Conservation (phyloP, 768 basidiomycete species). For the Amanita brunnescens region DNA sequence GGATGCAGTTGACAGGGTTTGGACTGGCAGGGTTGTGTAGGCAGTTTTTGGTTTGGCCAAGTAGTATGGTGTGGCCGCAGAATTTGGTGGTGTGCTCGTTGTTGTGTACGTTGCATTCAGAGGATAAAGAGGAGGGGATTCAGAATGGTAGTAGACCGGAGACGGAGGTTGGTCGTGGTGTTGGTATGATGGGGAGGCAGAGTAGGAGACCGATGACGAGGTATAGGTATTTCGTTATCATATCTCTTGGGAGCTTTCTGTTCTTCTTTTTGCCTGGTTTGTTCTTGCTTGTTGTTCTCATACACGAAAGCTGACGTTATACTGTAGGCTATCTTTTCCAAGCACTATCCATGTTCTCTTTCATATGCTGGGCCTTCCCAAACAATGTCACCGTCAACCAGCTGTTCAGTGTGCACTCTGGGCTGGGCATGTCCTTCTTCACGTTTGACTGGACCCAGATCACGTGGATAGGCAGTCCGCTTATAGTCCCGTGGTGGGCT, state of each 20-base stretch:
- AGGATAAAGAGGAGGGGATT: conserved; percentile 67
- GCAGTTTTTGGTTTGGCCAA: conserved; percentile 92
- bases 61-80: conserved; percentile 97
- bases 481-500: conserved; percentile 93
- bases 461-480: conserved; percentile 42
- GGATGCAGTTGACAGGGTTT: conserved; percentile 93
- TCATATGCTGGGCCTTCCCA: conserved; percentile 87
- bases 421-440: conserved; percentile 81
- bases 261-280: conserved; percentile 85
- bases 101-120: conserved; percentile 93
- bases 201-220: conserved; percentile 40
- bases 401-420: conserved; percentile 76
- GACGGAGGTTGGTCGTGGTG: conserved; percentile 33
- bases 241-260: conserved; percentile 57
- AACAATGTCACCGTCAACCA: conserved; percentile 82
- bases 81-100: conserved; percentile 92
- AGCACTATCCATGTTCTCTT: conserved; percentile 82
- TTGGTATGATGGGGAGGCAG: conserved; percentile 8
- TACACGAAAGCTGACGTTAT: conserved; percentile 28
- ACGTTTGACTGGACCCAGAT: conserved; percentile 89
- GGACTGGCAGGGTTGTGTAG: conserved; percentile 86
- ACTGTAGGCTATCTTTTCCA: conserved; percentile 76
- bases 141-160: too few relatives aligned
- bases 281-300: conserved; percentile 18
- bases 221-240: conserved; percentile 75